Base-by-base conservation (phyloP, 148 eudicot species). In the Rhododendron simsii region DNA sequence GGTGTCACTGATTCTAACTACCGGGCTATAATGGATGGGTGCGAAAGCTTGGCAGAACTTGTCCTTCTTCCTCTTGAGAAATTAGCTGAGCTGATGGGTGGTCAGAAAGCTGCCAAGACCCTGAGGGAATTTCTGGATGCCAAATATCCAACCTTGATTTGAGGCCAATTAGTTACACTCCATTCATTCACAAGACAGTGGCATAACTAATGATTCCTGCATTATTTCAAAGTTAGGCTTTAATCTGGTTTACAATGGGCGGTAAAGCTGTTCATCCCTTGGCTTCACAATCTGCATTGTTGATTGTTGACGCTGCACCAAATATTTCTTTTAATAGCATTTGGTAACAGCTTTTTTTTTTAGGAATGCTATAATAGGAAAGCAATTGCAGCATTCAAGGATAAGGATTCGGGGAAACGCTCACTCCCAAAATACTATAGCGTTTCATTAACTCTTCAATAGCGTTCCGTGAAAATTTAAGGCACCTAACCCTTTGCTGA, bases 111-210 rank as follows among this genome's bases (percentile, higher is more conserved):
- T 82, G 99, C 98, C 82, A 94, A 91, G 80, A 93, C 93, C 18
- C 92, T 95, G 84, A 90, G 96, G 87, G 99, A 97, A 83, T 97
- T 97, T 87, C 98, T 97, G 81, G 99, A 97, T 89, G 99, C 99
- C 87, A 97, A 95, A 92, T 97, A 95, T 84, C 99, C 99, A 80
- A 95, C 94, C 75, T 87, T 97, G 93, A 90, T 94, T 23, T 96
- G 87, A 87, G 7, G 35, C 50, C 33, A 84, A 75, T 76, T 10
- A 44, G 65, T 61, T 79, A 23, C 83, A 48, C 71, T 74, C 37
- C 35, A 55, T 51, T 16, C 78, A 74, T 50, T 2, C 63, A 35
- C 5, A 45, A 69, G 39, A 14, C 21, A 4, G 16, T 7, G 81
- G 81, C 76, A 61, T 18, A 47, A n/a, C 12, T 63, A 41, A 35